These are phyloP conservation scores for Dictyostelium brefeldianum DNA, from an alignment of 78 protist genomes.

Conservation along the genomic window DNA sequence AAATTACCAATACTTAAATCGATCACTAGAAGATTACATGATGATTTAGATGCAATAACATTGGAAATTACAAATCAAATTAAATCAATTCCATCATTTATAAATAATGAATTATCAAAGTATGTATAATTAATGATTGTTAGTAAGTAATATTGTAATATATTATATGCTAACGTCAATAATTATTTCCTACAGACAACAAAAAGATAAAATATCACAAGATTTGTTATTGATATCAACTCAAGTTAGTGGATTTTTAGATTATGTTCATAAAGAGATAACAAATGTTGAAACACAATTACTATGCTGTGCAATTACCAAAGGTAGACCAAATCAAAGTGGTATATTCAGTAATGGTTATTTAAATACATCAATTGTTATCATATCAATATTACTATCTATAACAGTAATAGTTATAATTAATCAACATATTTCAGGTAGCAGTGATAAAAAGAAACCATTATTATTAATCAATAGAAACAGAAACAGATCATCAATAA, in stretches of 20 bases:
- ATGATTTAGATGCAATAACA: slow-evolving; percentile 37
- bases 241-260: slow-evolving; percentile 35
- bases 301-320: slow-evolving; percentile 48
- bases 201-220: slow-evolving; percentile 29
- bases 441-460: background rate
- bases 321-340: background rate
- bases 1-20: slow-evolving; percentile 54
- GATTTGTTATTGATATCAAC: slow-evolving; percentile 19
- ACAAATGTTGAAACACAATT: slow-evolving; percentile 41
- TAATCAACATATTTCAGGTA: background rate
- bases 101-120: background rate
- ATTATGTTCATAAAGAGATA: slow-evolving; percentile 50
- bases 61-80: background rate
- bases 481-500: background rate
- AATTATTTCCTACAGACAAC: background rate
- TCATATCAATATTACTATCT: background rate
- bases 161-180: background rate
- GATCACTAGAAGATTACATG: slow-evolving; percentile 30
- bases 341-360: background rate
- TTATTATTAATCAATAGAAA: slow-evolving; percentile 3
- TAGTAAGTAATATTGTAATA: background rate
- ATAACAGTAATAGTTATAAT: background rate
- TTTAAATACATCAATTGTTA: background rate
- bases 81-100: slow-evolving; percentile 5
- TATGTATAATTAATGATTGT: too few species aligned